Base-by-base conservation (phyloP, 2,329 filamentous ascomycete genomes). In the Cladophialophora exuberans region DNA sequence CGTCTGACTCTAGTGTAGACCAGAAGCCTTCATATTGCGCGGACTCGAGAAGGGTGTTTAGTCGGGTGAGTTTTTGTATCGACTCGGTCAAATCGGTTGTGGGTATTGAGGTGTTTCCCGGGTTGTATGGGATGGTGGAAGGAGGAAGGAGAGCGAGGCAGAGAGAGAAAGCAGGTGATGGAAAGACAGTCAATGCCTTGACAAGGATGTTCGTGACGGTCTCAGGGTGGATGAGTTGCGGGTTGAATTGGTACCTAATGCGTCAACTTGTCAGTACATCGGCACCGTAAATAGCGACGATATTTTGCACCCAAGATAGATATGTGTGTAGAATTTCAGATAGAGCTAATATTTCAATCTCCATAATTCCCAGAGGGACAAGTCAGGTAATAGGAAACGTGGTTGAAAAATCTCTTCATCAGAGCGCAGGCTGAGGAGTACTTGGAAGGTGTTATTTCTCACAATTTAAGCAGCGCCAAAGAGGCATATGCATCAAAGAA, bases 321-420 rank as follows among this genome's bases (percentile, higher is more conserved):
- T 20, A 6, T 6, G 35, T 23, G 6, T 30, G 23, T 13, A 18
- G 18, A 28, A 48, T 63, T 73, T 92, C 87, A 91, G 87, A 86
- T 84, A 86, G 79, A 87, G 81, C 83, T 87, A 86, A 86, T 84
- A 81, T 74, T 68, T 54, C 69, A 72, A 79, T 83, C 87, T 86
- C 91, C 88, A 90, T 74, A 69, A 75, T 68, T 70, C 76, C 73
- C 71, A 77, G 67, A 59, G 64, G n/a, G 63, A 69, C 75, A 76
- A 74, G 76, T 95, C 90, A 89, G 90, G 84, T 96, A 96, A 96
- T 96, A 96, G 90, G 89, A 95, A 96, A 96, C 90, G 90, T 95
- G 87, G 76, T 76, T 84, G 65, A 65, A 64, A 66, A 77, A 71
- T 74, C 81, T 78, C 73, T 82, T 90, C 89, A 92, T 95, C 89